Percentiles rank a stretch among this genome's conserved stretches.
phyloP scores from a whole-genome alignment of 2,329 filamentous ascomycete species.

The Podosphaera aphanis region DNA sequence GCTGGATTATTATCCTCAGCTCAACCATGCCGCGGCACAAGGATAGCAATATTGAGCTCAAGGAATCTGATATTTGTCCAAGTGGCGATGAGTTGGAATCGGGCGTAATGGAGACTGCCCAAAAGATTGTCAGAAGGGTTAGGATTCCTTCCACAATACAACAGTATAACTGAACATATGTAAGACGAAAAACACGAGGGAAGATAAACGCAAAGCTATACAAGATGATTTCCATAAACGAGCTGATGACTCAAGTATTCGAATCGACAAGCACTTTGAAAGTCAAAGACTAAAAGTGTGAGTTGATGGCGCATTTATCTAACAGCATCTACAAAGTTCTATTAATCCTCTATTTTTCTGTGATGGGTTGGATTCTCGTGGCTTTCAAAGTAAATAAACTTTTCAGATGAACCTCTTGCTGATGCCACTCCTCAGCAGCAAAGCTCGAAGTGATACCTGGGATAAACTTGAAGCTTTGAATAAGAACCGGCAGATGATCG shows the following conservation, averaged over 20 bases:
- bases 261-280: conserved; percentile 9
- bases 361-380: no score
- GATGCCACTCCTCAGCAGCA: conserved; percentile 5
- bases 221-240: conserved; percentile 9
- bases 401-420: no score
- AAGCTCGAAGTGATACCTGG: conserved; percentile 9
- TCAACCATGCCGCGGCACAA: no score
- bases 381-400: no score
- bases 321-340: no score
- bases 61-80: background rate
- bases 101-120: background rate
- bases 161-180: background rate
- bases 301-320: conserved; percentile 3
- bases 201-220: conserved; percentile 12
- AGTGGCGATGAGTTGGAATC: background rate
- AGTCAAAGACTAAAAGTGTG: conserved; percentile 11
- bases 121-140: background rate
- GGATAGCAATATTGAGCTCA: no score
- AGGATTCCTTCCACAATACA: background rate
- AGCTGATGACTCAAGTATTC: conserved; percentile 8
- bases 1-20: no score
- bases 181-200: conserved; percentile 11
- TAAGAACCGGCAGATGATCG: conserved; percentile 10
- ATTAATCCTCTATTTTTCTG: no score
- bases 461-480: conserved; percentile 11